Evolutionary conservation across 2,329 filamentous ascomycete genomes (phyloP).

Genomic region (Xylaria sp.): DNA sequence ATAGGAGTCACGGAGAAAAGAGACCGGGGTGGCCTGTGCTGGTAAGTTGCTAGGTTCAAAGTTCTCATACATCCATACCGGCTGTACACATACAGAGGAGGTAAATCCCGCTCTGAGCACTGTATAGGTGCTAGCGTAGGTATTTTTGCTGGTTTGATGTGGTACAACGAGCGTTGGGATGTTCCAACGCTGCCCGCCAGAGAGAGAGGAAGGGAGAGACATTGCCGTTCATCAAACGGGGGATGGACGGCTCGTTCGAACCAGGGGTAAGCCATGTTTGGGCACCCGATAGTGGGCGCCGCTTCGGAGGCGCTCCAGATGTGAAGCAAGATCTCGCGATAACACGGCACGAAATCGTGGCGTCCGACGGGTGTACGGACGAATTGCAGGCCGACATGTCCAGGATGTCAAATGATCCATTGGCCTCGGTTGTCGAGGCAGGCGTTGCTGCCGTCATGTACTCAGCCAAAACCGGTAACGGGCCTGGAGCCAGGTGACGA

Average conservation of each 20-base stretch:
- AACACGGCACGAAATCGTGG: background rate
- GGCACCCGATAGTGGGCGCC: background rate
- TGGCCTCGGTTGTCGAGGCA: slow-evolving; percentile 7
- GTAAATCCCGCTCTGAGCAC: background rate
- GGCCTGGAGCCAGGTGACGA: slow-evolving; percentile 28
- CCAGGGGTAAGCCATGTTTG: background rate
- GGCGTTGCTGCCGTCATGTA: slow-evolving; percentile 17
- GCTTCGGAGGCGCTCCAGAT: background rate
- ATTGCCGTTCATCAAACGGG: background rate
- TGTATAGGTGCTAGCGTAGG: background rate
- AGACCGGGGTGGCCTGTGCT: background rate
- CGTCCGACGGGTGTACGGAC: slow-evolving; percentile 1
- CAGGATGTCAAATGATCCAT: slow-evolving; percentile 1
- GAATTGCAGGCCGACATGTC: slow-evolving; percentile 3
- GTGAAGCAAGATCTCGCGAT: background rate
- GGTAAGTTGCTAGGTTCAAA: background rate
- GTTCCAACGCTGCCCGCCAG: background rate
- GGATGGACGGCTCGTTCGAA: background rate
- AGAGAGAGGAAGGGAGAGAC: too few relatives aligned
- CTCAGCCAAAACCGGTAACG: slow-evolving; percentile 30
- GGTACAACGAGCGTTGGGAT: background rate
- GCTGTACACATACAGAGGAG: background rate
- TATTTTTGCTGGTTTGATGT: background rate
- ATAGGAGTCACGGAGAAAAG: background rate
- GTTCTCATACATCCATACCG: too few relatives aligned